These are phyloP conservation scores for Moricandia moricandioides DNA, from an alignment of 345 rosid genomes.

Conservation along the genomic window DNA sequence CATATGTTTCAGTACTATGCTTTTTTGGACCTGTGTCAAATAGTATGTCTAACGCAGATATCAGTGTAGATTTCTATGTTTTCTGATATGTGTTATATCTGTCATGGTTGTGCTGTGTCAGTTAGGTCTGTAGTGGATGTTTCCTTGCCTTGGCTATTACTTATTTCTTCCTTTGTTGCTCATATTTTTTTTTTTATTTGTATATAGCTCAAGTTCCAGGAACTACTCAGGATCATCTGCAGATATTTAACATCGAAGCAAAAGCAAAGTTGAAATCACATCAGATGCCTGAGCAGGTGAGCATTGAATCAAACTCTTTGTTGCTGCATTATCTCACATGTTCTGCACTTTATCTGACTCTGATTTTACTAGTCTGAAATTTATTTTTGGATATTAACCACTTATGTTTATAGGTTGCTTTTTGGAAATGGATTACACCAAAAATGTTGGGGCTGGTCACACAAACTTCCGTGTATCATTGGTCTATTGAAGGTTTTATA, in stretches of 20 bases:
- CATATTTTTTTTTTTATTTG: constrained; percentile 14
- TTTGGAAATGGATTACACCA: constrained; percentile 97
- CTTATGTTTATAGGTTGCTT: constrained; percentile 63
- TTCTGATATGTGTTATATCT: constrained; percentile 7
- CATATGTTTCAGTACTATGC: constrained; percentile 10
- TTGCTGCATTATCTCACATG: constrained; percentile 2
- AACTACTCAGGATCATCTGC: constrained; percentile 96
- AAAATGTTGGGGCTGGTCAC: constrained; percentile 97
- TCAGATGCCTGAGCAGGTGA: constrained; percentile 99
- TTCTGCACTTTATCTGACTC: not conserved
- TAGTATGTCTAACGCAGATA: not conserved
- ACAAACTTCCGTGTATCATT: constrained; percentile 87
- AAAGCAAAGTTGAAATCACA: constrained; percentile 93
- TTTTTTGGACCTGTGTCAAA: not conserved
- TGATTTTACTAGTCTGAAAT: constrained; percentile 7
- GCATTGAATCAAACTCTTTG: not conserved
- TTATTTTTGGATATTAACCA: constrained; percentile 14
- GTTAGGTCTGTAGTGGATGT: constrained; percentile 13
- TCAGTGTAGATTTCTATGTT: not conserved
- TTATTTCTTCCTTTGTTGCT: constrained; percentile 11
- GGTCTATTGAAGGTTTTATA: constrained; percentile 91
- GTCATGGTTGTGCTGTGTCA: not conserved
- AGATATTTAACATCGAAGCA: constrained; percentile 96
- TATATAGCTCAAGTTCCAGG: constrained; percentile 92
- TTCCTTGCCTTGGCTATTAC: constrained; percentile 3